Conservation (phyloP, 2,329 filamentous ascomycete species). For the Ceratocystis albifundus region DNA sequence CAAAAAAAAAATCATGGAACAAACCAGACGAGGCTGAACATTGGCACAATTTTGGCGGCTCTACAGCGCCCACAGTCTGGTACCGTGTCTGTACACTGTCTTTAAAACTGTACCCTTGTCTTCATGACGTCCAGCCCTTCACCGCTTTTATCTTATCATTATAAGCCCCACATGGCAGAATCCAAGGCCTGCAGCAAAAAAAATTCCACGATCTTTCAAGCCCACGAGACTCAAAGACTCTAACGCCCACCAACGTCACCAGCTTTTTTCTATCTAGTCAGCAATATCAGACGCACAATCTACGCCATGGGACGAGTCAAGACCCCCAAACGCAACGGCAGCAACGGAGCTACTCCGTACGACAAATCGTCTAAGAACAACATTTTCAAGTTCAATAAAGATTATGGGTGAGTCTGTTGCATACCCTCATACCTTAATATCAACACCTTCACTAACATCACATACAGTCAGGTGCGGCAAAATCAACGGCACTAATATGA, state of each 20-base stretch:
- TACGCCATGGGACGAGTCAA: slow-evolving; percentile 43
- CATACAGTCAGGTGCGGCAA: slow-evolving; percentile 17
- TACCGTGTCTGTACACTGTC: not conserved
- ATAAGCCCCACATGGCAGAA: slow-evolving; percentile 23
- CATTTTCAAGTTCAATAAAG: slow-evolving; percentile 94
- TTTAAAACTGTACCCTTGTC: not conserved
- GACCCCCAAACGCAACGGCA: slow-evolving; percentile 42
- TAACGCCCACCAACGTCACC: not conserved
- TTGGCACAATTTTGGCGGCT: not conserved
- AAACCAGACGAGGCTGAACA: not conserved
- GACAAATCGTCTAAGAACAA: slow-evolving; percentile 51
- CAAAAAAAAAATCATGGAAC: not conserved
- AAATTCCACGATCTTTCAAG: slow-evolving; percentile 22
- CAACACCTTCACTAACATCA: too few species aligned
- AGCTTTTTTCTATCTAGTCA: not conserved
- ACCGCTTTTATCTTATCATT: slow-evolving; percentile 21
- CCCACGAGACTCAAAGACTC: slow-evolving; percentile 2
- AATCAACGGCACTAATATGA: not conserved
- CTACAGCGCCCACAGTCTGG: not conserved
- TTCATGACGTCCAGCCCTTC: slow-evolving; percentile 4
- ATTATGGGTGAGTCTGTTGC: slow-evolving; percentile 46
- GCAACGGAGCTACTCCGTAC: slow-evolving; percentile 35
- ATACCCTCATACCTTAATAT: too few species aligned
- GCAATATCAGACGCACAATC: slow-evolving; percentile 1
- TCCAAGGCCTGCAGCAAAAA: slow-evolving; percentile 18